phyloP scores from a whole-genome alignment of 2,329 filamentous ascomycete genomes.

The Xylaria sp. region DNA sequence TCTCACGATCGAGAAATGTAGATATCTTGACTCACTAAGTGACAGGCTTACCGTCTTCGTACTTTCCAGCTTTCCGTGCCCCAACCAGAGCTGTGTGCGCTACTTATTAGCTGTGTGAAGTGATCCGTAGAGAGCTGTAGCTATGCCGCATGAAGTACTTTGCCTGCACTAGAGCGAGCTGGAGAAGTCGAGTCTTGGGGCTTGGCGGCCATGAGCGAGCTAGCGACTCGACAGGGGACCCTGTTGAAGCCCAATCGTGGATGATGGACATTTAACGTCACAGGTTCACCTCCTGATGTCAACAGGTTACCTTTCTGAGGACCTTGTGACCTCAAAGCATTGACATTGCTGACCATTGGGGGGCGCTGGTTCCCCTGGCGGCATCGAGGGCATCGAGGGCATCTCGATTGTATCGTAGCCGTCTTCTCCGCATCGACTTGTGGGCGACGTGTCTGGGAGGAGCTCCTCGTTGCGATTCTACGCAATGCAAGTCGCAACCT shows the following conservation, averaged over 20 bases:
- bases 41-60: not conserved
- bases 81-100: too few relatives aligned
- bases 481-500: not conserved
- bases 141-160: slow-evolving; percentile 3
- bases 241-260: slow-evolving; percentile 4
- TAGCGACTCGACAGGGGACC: slow-evolving; percentile 16
- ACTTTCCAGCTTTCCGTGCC: too few relatives aligned
- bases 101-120: not conserved
- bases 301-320: slow-evolving; percentile 4
- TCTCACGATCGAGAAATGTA: too few relatives aligned
- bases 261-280: slow-evolving; percentile 19
- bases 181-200: slow-evolving; percentile 13
- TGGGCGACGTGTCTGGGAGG: not conserved
- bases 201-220: slow-evolving; percentile 14
- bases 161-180: not conserved
- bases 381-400: too few relatives aligned
- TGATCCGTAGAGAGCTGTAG: slow-evolving; percentile 4
- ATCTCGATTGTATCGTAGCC: not conserved
- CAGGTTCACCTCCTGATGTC: slow-evolving; percentile 12
- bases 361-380: not conserved
- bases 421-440: too few relatives aligned
- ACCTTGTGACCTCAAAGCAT: slow-evolving; percentile 11
- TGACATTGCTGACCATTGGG: slow-evolving; percentile 6
- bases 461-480: not conserved
- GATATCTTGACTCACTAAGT: not conserved